phyloP scores from a whole-genome alignment of 192 early-diverging fungal species.

The Backusella circina region DNA sequence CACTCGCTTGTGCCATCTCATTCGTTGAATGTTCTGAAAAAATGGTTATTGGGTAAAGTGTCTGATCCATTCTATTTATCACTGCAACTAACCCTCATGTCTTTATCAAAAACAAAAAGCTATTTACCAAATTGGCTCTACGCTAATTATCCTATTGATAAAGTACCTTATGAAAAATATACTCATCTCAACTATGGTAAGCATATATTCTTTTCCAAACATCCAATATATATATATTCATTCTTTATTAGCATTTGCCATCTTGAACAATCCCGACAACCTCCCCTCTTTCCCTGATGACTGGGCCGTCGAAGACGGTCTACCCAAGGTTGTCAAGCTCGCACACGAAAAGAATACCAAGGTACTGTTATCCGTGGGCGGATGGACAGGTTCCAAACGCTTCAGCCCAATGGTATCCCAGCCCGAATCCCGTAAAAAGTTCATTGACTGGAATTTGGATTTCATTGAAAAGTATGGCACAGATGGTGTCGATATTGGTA shows the following conservation, averaged over 20 bases:
- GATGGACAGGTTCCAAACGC: conserved; percentile 71
- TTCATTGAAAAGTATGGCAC: conserved; percentile 52
- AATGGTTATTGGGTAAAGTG: conserved; percentile 24
- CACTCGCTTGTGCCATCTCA: neutral
- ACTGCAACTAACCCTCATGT: neutral
- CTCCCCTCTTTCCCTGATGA: conserved; percentile 33
- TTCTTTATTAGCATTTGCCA: conserved; percentile 35
- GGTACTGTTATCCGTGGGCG: conserved; percentile 63
- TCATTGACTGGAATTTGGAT: conserved; percentile 53
- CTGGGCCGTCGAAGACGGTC: conserved; percentile 15
- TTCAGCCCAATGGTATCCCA: conserved; percentile 54
- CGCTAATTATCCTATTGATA: conserved; percentile 23
- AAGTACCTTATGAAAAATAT: conserved; percentile 29
- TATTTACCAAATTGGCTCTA: conserved; percentile 40
- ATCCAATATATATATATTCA: neutral
- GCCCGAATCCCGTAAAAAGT: conserved; percentile 43
- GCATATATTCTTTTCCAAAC: neutral
- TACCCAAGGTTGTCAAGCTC: conserved; percentile 41
- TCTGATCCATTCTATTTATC: neutral
- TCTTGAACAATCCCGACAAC: conserved; percentile 39
- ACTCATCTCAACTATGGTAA: conserved; percentile 40
- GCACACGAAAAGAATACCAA: conserved; percentile 47
- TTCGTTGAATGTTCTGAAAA: conserved; percentile 2
- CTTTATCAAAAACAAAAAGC: conserved; percentile 6
- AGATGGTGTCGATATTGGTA: conserved; percentile 59